Conservation (phyloP, 1,284 basidiomycete species). For the Pseudozyma sp. region DNA sequence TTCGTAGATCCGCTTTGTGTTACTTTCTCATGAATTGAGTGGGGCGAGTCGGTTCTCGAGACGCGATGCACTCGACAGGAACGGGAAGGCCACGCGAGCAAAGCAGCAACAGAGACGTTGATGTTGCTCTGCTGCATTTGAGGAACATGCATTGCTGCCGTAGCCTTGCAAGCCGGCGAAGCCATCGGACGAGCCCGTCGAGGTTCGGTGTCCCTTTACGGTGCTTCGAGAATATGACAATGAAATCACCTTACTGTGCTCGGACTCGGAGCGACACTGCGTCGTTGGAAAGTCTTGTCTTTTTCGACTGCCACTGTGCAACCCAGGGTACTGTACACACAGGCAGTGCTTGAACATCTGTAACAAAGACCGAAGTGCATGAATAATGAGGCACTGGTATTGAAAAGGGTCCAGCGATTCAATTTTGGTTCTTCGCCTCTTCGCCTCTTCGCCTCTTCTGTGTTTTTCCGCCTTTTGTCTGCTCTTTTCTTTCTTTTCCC, state of each 20-base stretch:
- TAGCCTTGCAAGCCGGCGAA: too few relatives aligned
- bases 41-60: background rate
- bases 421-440: background rate
- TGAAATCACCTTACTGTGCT: too few relatives aligned
- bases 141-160: too few relatives aligned
- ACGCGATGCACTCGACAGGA: background rate
- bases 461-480: conserved; percentile 7
- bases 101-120: background rate
- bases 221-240: too few relatives aligned
- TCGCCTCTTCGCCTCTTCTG: conserved; percentile 1
- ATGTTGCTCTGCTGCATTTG: too few relatives aligned
- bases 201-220: too few relatives aligned
- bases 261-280: too few relatives aligned
- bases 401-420: background rate
- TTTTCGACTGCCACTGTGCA: too few relatives aligned
- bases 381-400: conserved; percentile 4
- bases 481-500: too few relatives aligned
- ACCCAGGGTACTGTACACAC: background rate
- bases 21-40: background rate
- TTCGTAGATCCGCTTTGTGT: background rate
- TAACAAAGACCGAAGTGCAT: conserved; percentile 11
- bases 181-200: too few relatives aligned
- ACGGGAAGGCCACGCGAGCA: conserved; percentile 6
- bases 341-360: too few relatives aligned
- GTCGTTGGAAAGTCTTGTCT: too few relatives aligned